Percentiles rank a stretch among this genome's conserved stretches.
These are phyloP conservation scores for Arthrobotrys pseudoclavata DNA, from an alignment of 2,329 filamentous ascomycete species.

Conservation along the genomic window DNA sequence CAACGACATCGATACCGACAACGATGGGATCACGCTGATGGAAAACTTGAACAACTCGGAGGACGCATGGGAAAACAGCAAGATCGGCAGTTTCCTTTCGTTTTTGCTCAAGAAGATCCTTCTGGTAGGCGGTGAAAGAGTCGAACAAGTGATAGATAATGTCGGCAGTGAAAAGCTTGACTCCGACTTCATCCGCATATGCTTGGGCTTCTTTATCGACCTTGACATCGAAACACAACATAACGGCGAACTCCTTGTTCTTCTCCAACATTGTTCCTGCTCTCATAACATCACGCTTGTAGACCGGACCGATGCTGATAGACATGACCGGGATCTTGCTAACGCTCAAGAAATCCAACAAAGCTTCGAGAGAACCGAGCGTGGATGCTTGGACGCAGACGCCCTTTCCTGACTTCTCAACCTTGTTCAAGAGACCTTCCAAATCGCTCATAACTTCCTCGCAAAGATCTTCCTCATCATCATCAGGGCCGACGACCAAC, in stretches of 20 bases:
- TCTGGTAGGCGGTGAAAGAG: constrained; percentile 95
- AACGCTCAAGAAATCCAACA: constrained; percentile 94
- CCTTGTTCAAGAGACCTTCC: constrained; percentile 88
- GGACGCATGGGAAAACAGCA: constrained; percentile 96
- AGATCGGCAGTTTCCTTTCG: constrained; percentile 96
- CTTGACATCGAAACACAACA: constrained; percentile 99
- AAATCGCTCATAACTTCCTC: constrained; percentile 97
- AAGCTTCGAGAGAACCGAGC: constrained; percentile 92
- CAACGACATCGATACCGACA: constrained; percentile 93
- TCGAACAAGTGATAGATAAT: constrained; percentile 99
- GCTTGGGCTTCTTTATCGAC: constrained; percentile 94
- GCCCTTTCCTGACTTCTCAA: constrained; percentile 91
- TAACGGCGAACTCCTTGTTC: constrained; percentile 75
- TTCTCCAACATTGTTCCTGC: constrained; percentile 73
- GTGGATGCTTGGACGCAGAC: constrained; percentile 98
- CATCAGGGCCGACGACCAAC: constrained; percentile 91
- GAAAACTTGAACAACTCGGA: constrained; percentile 91
- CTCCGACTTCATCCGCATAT: constrained; percentile 92
- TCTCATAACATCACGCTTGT: constrained; percentile 97
- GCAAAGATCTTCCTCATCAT: constrained; percentile 96
- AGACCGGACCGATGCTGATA: constrained; percentile 96
- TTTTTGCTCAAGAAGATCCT: constrained; percentile 84
- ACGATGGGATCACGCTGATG: constrained; percentile 98
- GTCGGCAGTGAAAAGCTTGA: constrained; percentile 98
- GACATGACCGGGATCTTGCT: constrained; percentile 98